phyloP scores from a whole-genome alignment of 768 basidiomycete genomes.

The Imleria badia region DNA sequence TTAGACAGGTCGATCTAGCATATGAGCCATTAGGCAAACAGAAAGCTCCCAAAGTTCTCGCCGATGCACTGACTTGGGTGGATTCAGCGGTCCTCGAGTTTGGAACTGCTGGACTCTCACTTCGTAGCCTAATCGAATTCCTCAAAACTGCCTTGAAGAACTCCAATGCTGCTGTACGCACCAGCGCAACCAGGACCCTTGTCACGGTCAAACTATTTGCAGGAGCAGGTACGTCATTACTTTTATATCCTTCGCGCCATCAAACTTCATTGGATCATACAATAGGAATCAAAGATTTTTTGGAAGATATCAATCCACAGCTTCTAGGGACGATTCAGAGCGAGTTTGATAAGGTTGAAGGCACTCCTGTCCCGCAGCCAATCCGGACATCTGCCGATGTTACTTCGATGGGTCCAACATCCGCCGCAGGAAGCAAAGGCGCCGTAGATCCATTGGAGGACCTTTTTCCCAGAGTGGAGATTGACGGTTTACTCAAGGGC shows the following conservation, averaged over 20 bases:
- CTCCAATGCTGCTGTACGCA: conserved; percentile 91
- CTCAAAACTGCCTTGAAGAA: conserved; percentile 85
- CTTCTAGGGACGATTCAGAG: conserved; percentile 83
- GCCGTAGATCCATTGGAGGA: conserved; percentile 81
- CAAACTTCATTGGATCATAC: conserved; percentile 10
- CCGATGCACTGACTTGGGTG: conserved; percentile 88
- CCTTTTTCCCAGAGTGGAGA: conserved; percentile 91
- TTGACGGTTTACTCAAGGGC: conserved; percentile 81
- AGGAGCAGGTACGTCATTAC: conserved; percentile 64
- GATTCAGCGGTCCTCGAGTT: conserved; percentile 86
- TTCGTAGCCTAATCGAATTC: conserved; percentile 87
- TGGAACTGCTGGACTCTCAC: conserved; percentile 81
- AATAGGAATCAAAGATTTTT: conserved; percentile 86
- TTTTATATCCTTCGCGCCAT: background rate
- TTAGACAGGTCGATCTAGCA: conserved; percentile 44
- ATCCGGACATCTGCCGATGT: conserved; percentile 77
- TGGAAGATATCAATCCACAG: conserved; percentile 94
- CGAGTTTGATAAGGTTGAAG: conserved; percentile 93
- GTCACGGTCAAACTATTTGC: conserved; percentile 92
- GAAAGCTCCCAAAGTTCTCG: conserved; percentile 95
- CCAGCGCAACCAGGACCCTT: conserved; percentile 88
- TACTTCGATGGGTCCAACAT: conserved; percentile 44
- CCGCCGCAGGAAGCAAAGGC: conserved; percentile 41
- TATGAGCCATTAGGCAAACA: conserved; percentile 94
- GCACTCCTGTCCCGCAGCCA: conserved; percentile 73